These are phyloP conservation scores for Entomophthora muscae DNA, from an alignment of 371 early-diverging fungal species.

Conservation along the genomic window DNA sequence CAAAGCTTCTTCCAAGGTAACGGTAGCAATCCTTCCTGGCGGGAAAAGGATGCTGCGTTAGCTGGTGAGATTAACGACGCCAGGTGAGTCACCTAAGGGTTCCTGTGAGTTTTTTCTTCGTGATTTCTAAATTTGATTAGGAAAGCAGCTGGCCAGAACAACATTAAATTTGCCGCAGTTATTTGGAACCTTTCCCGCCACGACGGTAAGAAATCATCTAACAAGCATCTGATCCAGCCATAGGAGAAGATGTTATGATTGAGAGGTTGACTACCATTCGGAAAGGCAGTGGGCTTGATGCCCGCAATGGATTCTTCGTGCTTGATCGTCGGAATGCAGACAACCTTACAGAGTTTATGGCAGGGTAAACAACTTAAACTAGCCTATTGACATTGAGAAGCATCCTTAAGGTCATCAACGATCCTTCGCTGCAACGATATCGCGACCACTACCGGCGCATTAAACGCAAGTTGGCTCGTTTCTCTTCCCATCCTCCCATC, in stretches of 20 bases:
- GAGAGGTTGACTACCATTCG: slow-evolving; percentile 41
- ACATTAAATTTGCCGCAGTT: slow-evolving; percentile 53
- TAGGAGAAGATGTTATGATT: slow-evolving; percentile 36
- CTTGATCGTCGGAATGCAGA: slow-evolving; percentile 25
- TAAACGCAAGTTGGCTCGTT: slow-evolving; percentile 43
- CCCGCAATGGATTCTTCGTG: slow-evolving; percentile 37
- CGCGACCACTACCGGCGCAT: slow-evolving; percentile 48
- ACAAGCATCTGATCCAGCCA: not conserved
- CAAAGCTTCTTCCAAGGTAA: slow-evolving; percentile 30
- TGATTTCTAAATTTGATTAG: slow-evolving; percentile 16
- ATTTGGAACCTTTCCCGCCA: slow-evolving; percentile 33
- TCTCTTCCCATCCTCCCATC: slow-evolving; percentile 28
- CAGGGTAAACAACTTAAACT: slow-evolving; percentile 22
- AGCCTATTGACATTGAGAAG: no score
- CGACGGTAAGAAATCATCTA: slow-evolving; percentile 20
- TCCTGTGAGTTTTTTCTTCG: not conserved
- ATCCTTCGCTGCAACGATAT: slow-evolving; percentile 47
- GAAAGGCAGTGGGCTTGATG: slow-evolving; percentile 43
- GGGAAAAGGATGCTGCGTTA: slow-evolving; percentile 36
- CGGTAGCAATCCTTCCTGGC: slow-evolving; percentile 28
- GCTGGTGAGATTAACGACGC: slow-evolving; percentile 43
- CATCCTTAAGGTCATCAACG: slow-evolving; percentile 44
- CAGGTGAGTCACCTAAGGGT: no score
- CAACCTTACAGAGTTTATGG: slow-evolving; percentile 44
- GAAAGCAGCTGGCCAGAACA: slow-evolving; percentile 39